Evolutionary conservation across 2,329 filamentous ascomycete genomes (phyloP).

Genomic region (Claviceps fusiformis): DNA sequence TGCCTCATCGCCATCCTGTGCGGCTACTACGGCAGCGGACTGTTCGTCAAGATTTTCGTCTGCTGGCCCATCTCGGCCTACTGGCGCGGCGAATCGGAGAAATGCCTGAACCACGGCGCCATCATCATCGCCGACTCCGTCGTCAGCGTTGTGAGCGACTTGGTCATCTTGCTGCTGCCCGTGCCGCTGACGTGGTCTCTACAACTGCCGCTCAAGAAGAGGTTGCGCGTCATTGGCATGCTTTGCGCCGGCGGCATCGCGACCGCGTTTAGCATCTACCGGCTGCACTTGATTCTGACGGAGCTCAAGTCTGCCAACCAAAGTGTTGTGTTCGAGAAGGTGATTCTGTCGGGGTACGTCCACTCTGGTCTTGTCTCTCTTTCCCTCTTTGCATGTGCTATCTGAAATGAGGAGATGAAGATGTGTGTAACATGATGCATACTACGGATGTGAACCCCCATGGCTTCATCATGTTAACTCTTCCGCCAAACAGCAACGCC

Average conservation of each 20-base stretch:
- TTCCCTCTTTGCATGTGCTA: neutral
- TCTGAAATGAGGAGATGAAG: too few species aligned
- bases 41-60: slow-evolving; percentile 27
- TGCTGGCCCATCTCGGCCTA: slow-evolving; percentile 28
- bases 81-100: slow-evolving; percentile 19
- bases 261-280: slow-evolving; percentile 18
- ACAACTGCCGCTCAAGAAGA: slow-evolving; percentile 15
- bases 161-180: slow-evolving; percentile 17
- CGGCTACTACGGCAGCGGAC: slow-evolving; percentile 25
- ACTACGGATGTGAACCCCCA: too few species aligned
- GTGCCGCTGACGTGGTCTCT: slow-evolving; percentile 20
- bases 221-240: slow-evolving; percentile 16
- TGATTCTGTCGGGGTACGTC: slow-evolving; percentile 12
- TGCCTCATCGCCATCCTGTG: slow-evolving; percentile 23
- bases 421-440: too few species aligned
- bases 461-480: too few species aligned
- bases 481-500: too few species aligned
- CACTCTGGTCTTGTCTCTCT: neutral
- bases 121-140: slow-evolving; percentile 19
- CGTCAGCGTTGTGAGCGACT: slow-evolving; percentile 18
- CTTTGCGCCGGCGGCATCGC: slow-evolving; percentile 19
- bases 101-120: slow-evolving; percentile 22
- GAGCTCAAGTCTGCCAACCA: slow-evolving; percentile 13
- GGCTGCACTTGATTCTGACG: slow-evolving; percentile 13
- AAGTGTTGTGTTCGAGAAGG: slow-evolving; percentile 15